Evolutionary conservation across 768 basidiomycete species (phyloP).

Genomic region (Suillus alpinus): DNA sequence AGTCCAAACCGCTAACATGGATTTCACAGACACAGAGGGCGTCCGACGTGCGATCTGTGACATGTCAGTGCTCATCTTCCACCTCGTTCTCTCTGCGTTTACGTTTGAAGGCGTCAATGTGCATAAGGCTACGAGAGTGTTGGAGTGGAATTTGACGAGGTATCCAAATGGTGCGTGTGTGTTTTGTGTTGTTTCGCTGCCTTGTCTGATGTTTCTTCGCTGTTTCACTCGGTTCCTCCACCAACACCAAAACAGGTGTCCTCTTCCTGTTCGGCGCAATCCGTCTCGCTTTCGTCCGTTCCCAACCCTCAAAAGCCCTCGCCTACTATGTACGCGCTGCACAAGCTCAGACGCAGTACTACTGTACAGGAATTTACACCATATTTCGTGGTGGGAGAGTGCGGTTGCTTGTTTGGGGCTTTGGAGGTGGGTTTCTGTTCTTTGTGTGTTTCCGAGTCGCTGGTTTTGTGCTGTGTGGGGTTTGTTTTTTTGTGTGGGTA

Average conservation of each 20-base stretch:
- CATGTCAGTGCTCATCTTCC: constrained; percentile 85
- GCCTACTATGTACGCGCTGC: constrained; percentile 69
- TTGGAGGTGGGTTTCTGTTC: constrained; percentile 37
- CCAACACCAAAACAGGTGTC: constrained; percentile 50
- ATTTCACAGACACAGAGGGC: constrained; percentile 59
- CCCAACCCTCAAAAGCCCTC: constrained; percentile 73
- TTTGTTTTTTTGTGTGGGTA: background rate
- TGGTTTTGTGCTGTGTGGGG: background rate
- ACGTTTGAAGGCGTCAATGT: constrained; percentile 81
- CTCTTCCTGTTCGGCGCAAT: constrained; percentile 95
- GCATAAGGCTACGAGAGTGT: constrained; percentile 63
- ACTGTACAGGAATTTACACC: constrained; percentile 71
- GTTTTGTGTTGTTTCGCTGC: too few species aligned
- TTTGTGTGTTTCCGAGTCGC: too few species aligned
- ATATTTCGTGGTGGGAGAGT: constrained; percentile 87
- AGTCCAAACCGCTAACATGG: background rate
- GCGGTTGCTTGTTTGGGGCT: too few species aligned
- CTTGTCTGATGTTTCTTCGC: too few species aligned
- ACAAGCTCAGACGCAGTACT: constrained; percentile 57
- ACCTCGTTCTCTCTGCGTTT: constrained; percentile 78
- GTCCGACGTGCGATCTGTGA: constrained; percentile 82
- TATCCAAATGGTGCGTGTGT: constrained; percentile 62
- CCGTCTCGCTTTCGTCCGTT: constrained; percentile 69
- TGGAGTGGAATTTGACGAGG: constrained; percentile 84
- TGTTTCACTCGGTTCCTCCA: too few species aligned